Percentiles rank a stretch among this genome's conserved stretches.
phyloP scores from a whole-genome alignment of 192 early-diverging fungal genomes.

The Kappamyces sp. region DNA sequence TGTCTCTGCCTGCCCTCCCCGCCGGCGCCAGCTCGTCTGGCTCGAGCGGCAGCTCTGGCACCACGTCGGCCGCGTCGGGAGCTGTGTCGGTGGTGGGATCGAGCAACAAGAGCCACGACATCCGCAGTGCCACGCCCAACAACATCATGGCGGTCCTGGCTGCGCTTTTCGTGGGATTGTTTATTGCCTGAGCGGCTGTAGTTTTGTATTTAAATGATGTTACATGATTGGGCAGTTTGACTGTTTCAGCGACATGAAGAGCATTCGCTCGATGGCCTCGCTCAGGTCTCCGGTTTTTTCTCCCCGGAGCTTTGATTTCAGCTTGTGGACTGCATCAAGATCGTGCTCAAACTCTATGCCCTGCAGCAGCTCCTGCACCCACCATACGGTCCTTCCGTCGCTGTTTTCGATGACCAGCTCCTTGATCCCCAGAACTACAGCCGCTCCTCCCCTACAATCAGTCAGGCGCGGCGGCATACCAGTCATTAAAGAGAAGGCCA shows the following conservation, averaged over 20 bases:
- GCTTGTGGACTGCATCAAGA: slow-evolving; percentile 14
- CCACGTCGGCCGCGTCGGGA: not conserved
- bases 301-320: not conserved
- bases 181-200: no score
- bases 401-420: slow-evolving; percentile 5
- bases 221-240: slow-evolving; percentile 18
- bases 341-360: slow-evolving; percentile 16
- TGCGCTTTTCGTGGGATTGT: no score
- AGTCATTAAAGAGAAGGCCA: slow-evolving; percentile 15
- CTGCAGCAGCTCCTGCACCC: slow-evolving; percentile 7
- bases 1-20: slow-evolving; percentile 6
- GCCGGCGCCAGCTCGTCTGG: slow-evolving; percentile 5
- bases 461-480: not conserved
- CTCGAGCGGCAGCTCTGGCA: not conserved
- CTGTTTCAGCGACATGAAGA: slow-evolving; percentile 5
- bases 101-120: no score
- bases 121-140: no score
- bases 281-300: slow-evolving; percentile 5
- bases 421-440: slow-evolving; percentile 6
- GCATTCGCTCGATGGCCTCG: not conserved
- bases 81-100: no score
- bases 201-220: no score
- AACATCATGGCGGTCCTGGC: no score
- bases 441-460: not conserved
- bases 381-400: slow-evolving; percentile 8